phyloP scores from a whole-genome alignment of 805 yeast species.

The Monosporozyma solicola region DNA sequence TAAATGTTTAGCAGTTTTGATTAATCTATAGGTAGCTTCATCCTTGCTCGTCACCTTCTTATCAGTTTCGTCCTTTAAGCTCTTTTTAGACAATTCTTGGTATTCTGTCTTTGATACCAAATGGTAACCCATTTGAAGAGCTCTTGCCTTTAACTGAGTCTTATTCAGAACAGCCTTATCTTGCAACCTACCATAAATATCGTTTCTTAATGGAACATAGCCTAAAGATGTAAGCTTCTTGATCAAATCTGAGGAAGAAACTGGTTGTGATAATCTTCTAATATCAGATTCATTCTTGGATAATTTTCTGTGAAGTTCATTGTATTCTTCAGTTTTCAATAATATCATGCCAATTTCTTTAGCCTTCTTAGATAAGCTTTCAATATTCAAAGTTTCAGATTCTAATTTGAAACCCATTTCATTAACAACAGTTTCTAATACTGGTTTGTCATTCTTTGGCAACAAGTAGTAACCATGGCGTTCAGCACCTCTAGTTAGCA shows the following conservation, averaged over 20 bases:
- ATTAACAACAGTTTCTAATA: neutral
- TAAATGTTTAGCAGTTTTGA: constrained; percentile 1
- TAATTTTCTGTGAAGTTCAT: neutral
- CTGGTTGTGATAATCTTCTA: neutral
- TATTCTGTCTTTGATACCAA: neutral
- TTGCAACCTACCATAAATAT: constrained; percentile 1
- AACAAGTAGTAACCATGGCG: neutral
- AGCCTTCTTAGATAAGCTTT: constrained; percentile 8
- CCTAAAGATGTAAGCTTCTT: neutral
- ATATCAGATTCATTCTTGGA: neutral
- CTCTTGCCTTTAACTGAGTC: constrained; percentile 1
- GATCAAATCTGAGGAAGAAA: constrained; percentile 21
- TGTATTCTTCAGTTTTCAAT: constrained; percentile 19
- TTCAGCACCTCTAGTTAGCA: constrained; percentile 20
- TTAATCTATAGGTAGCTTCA: neutral
- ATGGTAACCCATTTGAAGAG: neutral
- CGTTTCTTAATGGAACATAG: constrained; percentile 1
- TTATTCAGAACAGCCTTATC: neutral
- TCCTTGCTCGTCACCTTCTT: neutral
- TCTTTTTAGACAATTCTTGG: neutral
- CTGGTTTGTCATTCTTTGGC: neutral
- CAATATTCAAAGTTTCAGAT: neutral
- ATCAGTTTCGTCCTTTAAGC: neutral
- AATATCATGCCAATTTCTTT: constrained; percentile 22
- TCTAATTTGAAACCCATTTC: neutral